Evolutionary conservation across 2,329 filamentous ascomycete species (phyloP).

Genomic region (Camptophora hylomeconis): DNA sequence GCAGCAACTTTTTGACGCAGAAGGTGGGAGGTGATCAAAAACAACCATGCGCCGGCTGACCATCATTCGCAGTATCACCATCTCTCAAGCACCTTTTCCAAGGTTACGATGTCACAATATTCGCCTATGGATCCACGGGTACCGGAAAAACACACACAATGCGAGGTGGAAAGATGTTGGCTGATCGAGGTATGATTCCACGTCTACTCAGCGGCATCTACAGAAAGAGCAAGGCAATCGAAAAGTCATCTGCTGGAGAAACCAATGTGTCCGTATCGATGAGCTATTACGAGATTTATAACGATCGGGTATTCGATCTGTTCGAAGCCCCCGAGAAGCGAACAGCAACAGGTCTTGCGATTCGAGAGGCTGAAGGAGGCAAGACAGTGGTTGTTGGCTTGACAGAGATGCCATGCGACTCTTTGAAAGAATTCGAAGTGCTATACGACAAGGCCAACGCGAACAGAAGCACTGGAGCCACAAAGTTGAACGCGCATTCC

Average conservation of each 20-base stretch:
- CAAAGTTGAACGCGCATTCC: conserved; percentile 81
- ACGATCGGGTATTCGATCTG: conserved; percentile 85
- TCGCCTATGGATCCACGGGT: conserved; percentile 86
- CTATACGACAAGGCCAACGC: conserved; percentile 86
- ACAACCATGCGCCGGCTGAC: conserved; percentile 1
- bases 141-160: conserved; percentile 95
- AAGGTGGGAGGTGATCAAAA: conserved; percentile 46
- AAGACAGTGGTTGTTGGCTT: conserved; percentile 80
- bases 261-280: conserved; percentile 62
- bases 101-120: conserved; percentile 77
- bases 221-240: conserved; percentile 69
- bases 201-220: conserved; percentile 75
- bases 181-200: conserved; percentile 78
- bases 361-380: conserved; percentile 66
- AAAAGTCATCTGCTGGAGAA: conserved; percentile 60
- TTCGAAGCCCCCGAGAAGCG: conserved; percentile 82
- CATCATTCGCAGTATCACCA: conserved; percentile 54
- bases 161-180: conserved; percentile 76
- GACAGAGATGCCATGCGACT: conserved; percentile 68
- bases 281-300: conserved; percentile 95
- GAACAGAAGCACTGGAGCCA: conserved; percentile 78
- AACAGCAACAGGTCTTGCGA: conserved; percentile 62
- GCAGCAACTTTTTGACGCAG: conserved; percentile 74
- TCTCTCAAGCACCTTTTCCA: conserved; percentile 86
- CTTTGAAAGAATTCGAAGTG: conserved; percentile 77